Evolutionary conservation across 2,329 filamentous ascomycete species (phyloP), one percentile per base, ranked within the genome.

Genomic region (Fusarium succisae): DNA sequence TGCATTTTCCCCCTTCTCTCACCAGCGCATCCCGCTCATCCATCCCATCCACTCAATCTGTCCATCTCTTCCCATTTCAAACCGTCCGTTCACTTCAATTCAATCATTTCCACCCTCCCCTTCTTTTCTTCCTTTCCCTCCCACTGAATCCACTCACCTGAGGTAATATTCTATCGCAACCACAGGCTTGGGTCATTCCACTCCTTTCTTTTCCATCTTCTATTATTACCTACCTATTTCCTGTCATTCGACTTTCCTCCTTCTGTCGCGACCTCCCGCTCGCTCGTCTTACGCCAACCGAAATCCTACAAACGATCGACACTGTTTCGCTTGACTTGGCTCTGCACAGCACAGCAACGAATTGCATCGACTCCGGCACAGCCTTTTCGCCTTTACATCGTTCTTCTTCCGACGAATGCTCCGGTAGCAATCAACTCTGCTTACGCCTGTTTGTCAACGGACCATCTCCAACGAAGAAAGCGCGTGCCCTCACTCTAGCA

Each of bases 381-480:
- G 66, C 70, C 59, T 75, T 62, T 63, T 58, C 54, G 45, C 39
- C 24, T 66, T 56, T 50, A 28, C 39, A 61, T 69, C 56, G 56
- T 57, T 63, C 41, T 55, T 65, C 64, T 39, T 70, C 53, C 63
- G 65, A 67, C 77, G 77, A 77, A 74, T 78, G 77, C 77, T 78
- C 77, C 69, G 77, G 77, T 78, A 78, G 77, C 77, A 78, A 71
- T 78, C 77, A 74, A 75, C 63, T 64, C 58, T 66, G 44, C 38
- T 48, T 51, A 51, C 62, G 17, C 28, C 63, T 66, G 55, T 54
- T 55, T 45, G 47, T 39, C 63, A 60, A 65, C 53, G 56, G 37
- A 62, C 48, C 30, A 55, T 60, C 47, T 67, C 50, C 50, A 74
- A 69, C 59, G 43, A 69, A 65, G 64, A 72, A 72, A 61, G 48